phyloP scores from a whole-genome alignment of 192 early-diverging fungal genomes.

The Podila minutissima region DNA sequence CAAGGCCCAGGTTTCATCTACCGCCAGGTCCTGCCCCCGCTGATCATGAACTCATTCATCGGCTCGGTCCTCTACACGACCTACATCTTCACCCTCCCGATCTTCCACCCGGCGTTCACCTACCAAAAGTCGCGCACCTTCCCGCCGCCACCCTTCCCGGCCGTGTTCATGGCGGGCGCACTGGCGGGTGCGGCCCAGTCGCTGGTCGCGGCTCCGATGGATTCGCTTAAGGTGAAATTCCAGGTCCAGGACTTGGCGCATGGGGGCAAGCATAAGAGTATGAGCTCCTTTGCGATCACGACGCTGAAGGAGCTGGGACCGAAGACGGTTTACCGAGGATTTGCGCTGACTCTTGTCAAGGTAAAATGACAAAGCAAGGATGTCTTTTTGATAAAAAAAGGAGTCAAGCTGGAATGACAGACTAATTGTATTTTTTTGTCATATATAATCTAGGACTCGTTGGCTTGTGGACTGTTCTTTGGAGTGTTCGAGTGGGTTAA shows the following conservation, averaged over 20 bases:
- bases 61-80: slow-evolving; percentile 83
- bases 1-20: slow-evolving; percentile 73
- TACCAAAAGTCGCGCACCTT: slow-evolving; percentile 56
- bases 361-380: slow-evolving; percentile 17
- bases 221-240: slow-evolving; percentile 78
- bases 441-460: slow-evolving; percentile 60
- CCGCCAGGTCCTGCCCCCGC: slow-evolving; percentile 75
- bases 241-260: slow-evolving; percentile 77
- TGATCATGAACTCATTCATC: slow-evolving; percentile 78
- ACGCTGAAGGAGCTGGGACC: slow-evolving; percentile 66
- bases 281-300: slow-evolving; percentile 70
- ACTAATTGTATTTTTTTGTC: not conserved
- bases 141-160: slow-evolving; percentile 60
- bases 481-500: slow-evolving; percentile 82
- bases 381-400: not conserved
- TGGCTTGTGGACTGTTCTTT: slow-evolving; percentile 81
- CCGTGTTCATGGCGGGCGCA: slow-evolving; percentile 67
- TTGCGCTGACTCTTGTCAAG: slow-evolving; percentile 59
- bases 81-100: slow-evolving; percentile 67
- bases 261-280: slow-evolving; percentile 76
- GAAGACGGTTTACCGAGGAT: slow-evolving; percentile 65
- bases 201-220: slow-evolving; percentile 75
- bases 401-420: too few species aligned
- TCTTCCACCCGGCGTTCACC: slow-evolving; percentile 59
- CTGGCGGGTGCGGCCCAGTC: slow-evolving; percentile 80